These are phyloP conservation scores for Debaryomyces singareniensis DNA, from an alignment of 1,139 yeast genomes.

Conservation along the genomic window DNA sequence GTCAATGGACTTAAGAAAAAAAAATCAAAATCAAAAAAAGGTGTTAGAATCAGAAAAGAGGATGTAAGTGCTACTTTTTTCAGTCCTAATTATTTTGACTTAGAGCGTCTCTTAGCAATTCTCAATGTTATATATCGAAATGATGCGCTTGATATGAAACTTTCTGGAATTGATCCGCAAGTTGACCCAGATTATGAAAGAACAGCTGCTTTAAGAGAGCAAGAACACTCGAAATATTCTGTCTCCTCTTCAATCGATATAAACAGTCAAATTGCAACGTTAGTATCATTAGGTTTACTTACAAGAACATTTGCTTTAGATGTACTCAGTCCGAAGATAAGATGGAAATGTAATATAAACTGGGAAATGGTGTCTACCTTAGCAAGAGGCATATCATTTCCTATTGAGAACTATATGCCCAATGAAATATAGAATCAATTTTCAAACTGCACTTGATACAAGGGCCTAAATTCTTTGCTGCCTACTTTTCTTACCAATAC, in stretches of 20 bases:
- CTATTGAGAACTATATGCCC: conserved; percentile 43
- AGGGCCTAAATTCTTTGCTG: conserved; percentile 19
- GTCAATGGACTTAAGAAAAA: conserved; percentile 43
- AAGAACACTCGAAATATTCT: conserved; percentile 26
- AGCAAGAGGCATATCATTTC: conserved; percentile 50
- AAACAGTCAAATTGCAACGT: conserved; percentile 54
- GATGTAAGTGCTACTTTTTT: conserved; percentile 49
- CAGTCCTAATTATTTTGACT: conserved; percentile 57
- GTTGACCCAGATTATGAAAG: conserved; percentile 23
- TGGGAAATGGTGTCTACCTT: conserved; percentile 47
- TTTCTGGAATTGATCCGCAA: conserved; percentile 18
- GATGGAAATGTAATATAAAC: conserved; percentile 59
- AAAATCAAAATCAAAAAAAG: conserved; percentile 21
- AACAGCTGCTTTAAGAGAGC: conserved; percentile 26
- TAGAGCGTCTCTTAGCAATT: conserved; percentile 65
- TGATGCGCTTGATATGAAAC: conserved; percentile 25
- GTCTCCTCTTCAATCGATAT: conserved; percentile 41
- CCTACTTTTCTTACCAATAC: conserved; percentile 40
- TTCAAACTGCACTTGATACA: conserved; percentile 19
- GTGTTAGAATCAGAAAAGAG: conserved; percentile 34
- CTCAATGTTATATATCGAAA: conserved; percentile 50
- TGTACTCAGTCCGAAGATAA: conserved; percentile 52
- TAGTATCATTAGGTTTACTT: conserved; percentile 49
- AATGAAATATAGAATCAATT: conserved; percentile 12
- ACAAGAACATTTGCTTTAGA: conserved; percentile 47